Evolutionary conservation across 345 rosid genomes (phyloP), one percentile per base, ranked within the genome.

Genomic region (Lagerstroemia speciosa): DNA sequence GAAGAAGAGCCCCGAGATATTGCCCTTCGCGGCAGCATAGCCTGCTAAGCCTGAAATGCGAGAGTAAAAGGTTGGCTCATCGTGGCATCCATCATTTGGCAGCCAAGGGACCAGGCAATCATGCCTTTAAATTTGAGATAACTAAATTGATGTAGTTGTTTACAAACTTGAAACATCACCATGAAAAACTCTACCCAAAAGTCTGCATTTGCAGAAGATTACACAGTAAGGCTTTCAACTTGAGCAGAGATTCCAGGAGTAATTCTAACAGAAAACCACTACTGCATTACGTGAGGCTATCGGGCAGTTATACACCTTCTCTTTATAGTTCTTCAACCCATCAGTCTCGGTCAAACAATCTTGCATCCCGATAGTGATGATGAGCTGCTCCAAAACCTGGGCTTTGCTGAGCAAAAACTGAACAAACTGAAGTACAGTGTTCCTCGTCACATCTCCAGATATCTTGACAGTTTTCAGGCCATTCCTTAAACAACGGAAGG

Each of bases 381-480:
- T 58, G 19, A 71, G 68, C 63, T 71, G 55, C 74, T 65, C 64
- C 24, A 71, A 65, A 27, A 71, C 74, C 52, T 48, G 43, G 48
- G 69, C 61, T 36, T 65, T 66, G 34, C 33, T 19, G 20, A 71
- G 74, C 60, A 71, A 30, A 57, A 71, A 66, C 64, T 30, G 38
- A 69, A 71, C 64, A 17, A 71, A 50, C 38, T 65, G 69, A 29
- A 63, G 46, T 16, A 20, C 65, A 15, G 17, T 24, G 30, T 52
- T 20, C 45, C 38, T 50, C 38, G 6, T 64, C 7, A 71, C 64
- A 46, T 71, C 10, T 26, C 74, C 74, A 0, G 69, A 65, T 36
- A 71, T n/a, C 45, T 40, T 71, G 40, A 71, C 74, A 55, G 62
- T 53, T 53, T 67, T 71, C 64, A 71, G 74, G 55, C 55, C 10